phyloP scores from a whole-genome alignment of 2,329 filamentous ascomycete genomes.

The Aureobasidium sp. region DNA sequence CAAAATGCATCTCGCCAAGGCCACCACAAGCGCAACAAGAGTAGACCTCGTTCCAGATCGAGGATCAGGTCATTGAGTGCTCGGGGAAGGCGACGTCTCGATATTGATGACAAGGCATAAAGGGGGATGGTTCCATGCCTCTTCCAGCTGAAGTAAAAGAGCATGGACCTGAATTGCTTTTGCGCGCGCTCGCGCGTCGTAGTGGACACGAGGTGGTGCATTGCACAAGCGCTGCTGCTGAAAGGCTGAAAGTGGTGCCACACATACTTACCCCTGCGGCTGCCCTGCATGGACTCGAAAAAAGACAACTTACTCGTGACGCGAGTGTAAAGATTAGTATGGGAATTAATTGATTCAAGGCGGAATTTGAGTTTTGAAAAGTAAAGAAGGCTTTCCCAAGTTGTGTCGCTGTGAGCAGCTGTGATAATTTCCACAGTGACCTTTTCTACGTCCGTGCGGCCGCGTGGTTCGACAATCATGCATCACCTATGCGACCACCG shows the following conservation, averaged over 20 bases:
- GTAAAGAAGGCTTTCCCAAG: background rate
- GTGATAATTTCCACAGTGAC: conserved; percentile 13
- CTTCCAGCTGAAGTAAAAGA: background rate
- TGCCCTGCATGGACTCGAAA: background rate
- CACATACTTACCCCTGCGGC: background rate
- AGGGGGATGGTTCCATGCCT: background rate
- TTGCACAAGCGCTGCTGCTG: background rate
- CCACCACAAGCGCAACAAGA: background rate
- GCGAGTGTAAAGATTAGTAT: background rate
- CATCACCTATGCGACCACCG: background rate
- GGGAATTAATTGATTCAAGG: background rate
- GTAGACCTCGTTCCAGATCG: conserved; percentile 5
- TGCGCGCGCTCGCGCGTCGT: background rate
- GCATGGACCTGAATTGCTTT: background rate
- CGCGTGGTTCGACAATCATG: background rate
- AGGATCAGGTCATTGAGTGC: conserved; percentile 5
- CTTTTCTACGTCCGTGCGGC: background rate
- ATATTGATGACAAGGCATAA: conserved; percentile 9
- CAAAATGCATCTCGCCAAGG: background rate
- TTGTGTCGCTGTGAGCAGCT: background rate
- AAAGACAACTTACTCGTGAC: background rate
- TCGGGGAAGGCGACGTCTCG: conserved; percentile 3
- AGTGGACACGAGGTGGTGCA: background rate
- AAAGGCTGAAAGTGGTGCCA: background rate
- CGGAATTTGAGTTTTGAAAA: background rate